Conservation (phyloP, 495 filamentous ascomycete genomes). For the Penicillium soppii region DNA sequence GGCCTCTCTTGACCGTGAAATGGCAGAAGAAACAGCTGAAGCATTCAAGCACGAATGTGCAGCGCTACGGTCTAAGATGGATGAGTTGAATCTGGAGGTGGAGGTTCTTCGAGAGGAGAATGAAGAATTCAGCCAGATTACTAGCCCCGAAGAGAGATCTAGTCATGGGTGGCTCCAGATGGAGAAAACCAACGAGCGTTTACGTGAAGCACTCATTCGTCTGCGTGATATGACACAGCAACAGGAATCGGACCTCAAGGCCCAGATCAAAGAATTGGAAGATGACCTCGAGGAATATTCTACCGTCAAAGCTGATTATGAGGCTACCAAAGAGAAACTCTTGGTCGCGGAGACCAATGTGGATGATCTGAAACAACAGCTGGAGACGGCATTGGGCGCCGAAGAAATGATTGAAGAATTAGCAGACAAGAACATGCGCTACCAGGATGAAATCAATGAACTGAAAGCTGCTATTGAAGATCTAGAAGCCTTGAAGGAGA, state of each 20-base stretch:
- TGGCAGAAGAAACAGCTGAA: constrained; percentile 93
- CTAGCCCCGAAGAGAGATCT: constrained; percentile 82
- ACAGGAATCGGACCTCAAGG: constrained; percentile 74
- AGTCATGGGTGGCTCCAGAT: constrained; percentile 88
- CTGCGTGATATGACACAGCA: constrained; percentile 85
- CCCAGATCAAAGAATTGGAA: constrained; percentile 75
- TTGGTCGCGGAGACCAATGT: constrained; percentile 70
- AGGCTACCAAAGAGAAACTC: constrained; percentile 68
- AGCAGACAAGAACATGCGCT: constrained; percentile 76
- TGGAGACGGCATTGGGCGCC: constrained; percentile 81
- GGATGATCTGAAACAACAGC: constrained; percentile 85
- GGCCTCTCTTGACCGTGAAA: constrained; percentile 85
- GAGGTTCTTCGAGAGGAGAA: constrained; percentile 89
- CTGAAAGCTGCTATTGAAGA: constrained; percentile 79
- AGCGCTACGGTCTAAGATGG: constrained; percentile 66
- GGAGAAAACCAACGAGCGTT: constrained; percentile 82
- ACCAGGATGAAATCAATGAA: constrained; percentile 80
- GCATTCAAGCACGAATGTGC: constrained; percentile 77
- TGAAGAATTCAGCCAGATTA: constrained; percentile 73
- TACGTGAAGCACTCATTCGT: constrained; percentile 81
- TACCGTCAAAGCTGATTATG: constrained; percentile 67
- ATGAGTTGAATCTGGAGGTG: constrained; percentile 85
- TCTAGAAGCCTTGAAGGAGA: constrained; percentile 80
- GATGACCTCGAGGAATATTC: constrained; percentile 73
- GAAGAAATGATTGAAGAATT: constrained; percentile 94